A percentile compares a stretch with the other conserved stretches of the same genome.
These are phyloP conservation scores for Candida pini DNA, from an alignment of 805 yeast species.

Conservation along the genomic window DNA sequence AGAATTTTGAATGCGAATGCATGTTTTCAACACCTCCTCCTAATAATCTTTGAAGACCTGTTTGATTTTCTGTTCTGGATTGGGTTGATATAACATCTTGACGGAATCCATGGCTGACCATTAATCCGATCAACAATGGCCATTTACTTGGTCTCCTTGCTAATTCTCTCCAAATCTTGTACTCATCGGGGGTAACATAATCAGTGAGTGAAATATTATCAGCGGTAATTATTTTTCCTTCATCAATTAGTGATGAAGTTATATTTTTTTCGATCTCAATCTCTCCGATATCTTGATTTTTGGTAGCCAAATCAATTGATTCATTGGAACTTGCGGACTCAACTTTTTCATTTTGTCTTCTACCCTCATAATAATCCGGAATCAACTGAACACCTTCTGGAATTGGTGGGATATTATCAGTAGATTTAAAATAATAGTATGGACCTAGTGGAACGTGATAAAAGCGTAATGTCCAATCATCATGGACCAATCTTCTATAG, in stretches of 20 bases:
- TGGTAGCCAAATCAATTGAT: conserved; percentile 14
- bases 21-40: conserved; percentile 42
- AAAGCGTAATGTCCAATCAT: conserved; percentile 63
- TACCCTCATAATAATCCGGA: conserved; percentile 63
- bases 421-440: conserved; percentile 43
- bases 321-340: conserved; percentile 8
- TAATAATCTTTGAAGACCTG: conserved; percentile 18
- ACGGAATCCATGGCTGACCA: conserved; percentile 54
- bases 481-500: conserved; percentile 50
- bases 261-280: conserved; percentile 7
- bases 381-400: conserved; percentile 53
- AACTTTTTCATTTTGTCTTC: conserved; percentile 29
- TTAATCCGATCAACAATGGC: conserved; percentile 45
- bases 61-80: conserved; percentile 29
- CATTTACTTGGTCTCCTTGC: conserved; percentile 44
- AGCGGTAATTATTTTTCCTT: conserved; percentile 29
- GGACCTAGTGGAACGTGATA: conserved; percentile 58
- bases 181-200: conserved; percentile 12
- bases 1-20: conserved; percentile 56
- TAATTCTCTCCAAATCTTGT: conserved; percentile 33
- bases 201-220: conserved; percentile 6
- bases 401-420: conserved; percentile 58
- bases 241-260: conserved; percentile 10
- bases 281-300: conserved; percentile 15
- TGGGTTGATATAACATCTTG: conserved; percentile 57